Percentiles rank a stretch among this genome's conserved stretches.
Conservation (phyloP, 768 basidiomycete species). For the Boletus bicolor region DNA sequence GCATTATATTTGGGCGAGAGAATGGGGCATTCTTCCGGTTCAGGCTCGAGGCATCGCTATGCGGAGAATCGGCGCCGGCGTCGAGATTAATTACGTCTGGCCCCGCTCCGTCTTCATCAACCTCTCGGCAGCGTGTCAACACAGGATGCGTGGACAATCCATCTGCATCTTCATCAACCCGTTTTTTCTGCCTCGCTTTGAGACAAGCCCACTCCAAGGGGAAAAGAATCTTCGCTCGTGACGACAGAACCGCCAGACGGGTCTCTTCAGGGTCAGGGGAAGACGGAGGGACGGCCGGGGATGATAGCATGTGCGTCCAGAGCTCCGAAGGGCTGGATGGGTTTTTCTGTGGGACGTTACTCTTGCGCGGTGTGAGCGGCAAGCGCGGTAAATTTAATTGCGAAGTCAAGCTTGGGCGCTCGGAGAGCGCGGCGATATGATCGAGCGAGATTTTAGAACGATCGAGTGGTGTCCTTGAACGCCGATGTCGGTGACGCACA, state of each 20-base stretch:
- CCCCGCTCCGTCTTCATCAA: conserved; percentile 13
- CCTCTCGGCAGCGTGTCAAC: conserved; percentile 2
- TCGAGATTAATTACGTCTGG: conserved; percentile 17
- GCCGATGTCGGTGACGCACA: conserved; percentile 2
- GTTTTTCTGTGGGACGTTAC: conserved; percentile 3
- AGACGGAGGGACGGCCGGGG: conserved; percentile 21
- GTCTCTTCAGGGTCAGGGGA: conserved; percentile 23
- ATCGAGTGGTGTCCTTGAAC: conserved; percentile 14
- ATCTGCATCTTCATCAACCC: conserved; percentile 25
- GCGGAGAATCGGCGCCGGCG: conserved; percentile 7
- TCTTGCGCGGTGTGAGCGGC: conserved; percentile 30
- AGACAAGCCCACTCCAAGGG: conserved; percentile 79
- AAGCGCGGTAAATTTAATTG: conserved; percentile 9
- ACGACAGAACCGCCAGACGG: conserved; percentile 25
- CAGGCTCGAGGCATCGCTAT: neutral
- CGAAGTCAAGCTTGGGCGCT: conserved; percentile 24
- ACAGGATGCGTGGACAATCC: conserved; percentile 5
- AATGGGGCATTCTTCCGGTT: neutral
- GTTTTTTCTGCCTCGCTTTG: conserved; percentile 33
- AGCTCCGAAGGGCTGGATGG: conserved; percentile 20
- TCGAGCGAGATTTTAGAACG: conserved; percentile 32
- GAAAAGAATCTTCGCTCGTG: conserved; percentile 40
- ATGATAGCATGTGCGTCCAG: conserved; percentile 32
- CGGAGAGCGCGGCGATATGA: conserved; percentile 28
- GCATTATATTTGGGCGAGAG: conserved; percentile 1